Base-by-base conservation (phyloP, 2,329 filamentous ascomycete genomes). In the Canariomyces notabilis region DNA sequence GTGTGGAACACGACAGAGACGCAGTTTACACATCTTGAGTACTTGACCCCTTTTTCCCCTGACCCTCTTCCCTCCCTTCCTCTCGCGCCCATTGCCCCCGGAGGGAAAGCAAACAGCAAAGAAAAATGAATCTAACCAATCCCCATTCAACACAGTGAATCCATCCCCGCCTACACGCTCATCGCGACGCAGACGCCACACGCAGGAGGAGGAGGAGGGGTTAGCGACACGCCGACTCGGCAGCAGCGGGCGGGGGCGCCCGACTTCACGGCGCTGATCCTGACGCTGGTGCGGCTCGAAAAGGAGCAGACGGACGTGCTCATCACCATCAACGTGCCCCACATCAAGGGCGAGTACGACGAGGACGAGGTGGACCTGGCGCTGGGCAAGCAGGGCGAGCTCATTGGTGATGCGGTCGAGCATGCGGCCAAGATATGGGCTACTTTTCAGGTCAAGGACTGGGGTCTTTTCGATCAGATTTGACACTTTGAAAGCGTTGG, bases 271-370 rank as follows among this genome's bases (percentile, higher is more conserved):
- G 86, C 80, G 34, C 83, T 93, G 49, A 79, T 90, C 55, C 74
- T 95, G 54, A 80, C 88, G 14, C 72, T 96, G 33, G 69, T 96
- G 46, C 77, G 91, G 14, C 73, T 97, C 37, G 83, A 83, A 65
- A 76, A 79, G 58, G 76, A 89, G 61, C 74, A 73, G 47, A 91
- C 90, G 1, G 91, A 97, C 66, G 70, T 97, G 32, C 71, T 95
- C 37, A 80, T 95, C 52, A 87, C 87, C 33, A 80, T 95, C 61
- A 96, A 95, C 66, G 86, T 95, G 38, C 91, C 90, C 21, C 85
- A 93, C 61, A 83, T 89, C 56, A 75, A 79, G 57, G 83, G 83
- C 52, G 80, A 86, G 64, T 89, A 89, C 62, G 74, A 82, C 57
- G 79, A 82, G 64, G 82, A 84, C 7, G 82, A 88, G 23, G 79